A percentile compares a stretch with the other conserved stretches of the same genome.
Conservation (phyloP, 139 green algal species). For the Eudorina sp. region DNA sequence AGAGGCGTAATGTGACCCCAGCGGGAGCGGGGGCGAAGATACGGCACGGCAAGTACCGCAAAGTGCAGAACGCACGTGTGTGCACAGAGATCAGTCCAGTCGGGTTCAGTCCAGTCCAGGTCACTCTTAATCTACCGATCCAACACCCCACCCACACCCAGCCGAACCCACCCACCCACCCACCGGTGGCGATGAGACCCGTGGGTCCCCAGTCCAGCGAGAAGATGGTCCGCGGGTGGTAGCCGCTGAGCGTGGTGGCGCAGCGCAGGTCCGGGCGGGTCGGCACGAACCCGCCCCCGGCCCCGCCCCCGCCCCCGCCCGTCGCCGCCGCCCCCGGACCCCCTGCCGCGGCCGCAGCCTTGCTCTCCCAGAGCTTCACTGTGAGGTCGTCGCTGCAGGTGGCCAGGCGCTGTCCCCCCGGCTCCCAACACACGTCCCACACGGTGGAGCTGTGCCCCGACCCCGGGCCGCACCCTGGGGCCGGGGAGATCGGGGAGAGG, state of each 20-base stretch:
- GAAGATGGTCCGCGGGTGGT: slow-evolving; percentile 85
- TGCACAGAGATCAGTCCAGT: too few relatives aligned
- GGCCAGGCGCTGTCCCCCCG: slow-evolving; percentile 75
- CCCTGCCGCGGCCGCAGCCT: background rate
- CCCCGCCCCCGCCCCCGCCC: background rate
- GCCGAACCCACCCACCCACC: background rate
- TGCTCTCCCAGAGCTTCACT: slow-evolving; percentile 75
- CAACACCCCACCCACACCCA: background rate
- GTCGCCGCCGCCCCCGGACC: background rate
- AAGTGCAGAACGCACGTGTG: too few relatives aligned
- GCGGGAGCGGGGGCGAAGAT: too few relatives aligned
- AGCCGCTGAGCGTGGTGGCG: slow-evolving; percentile 70
- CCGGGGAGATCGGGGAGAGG: background rate
- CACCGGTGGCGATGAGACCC: slow-evolving; percentile 79
- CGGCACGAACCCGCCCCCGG: background rate
- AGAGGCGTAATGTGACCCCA: too few relatives aligned
- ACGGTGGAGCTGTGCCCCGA: slow-evolving; percentile 10
- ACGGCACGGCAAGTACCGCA: too few relatives aligned
- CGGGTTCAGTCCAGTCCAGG: too few relatives aligned
- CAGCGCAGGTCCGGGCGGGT: slow-evolving; percentile 52
- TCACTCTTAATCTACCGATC: too few relatives aligned
- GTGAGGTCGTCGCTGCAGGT: slow-evolving; percentile 90
- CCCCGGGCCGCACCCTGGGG: background rate
- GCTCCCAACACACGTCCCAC: slow-evolving; percentile 82
- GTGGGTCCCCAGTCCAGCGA: slow-evolving; percentile 79